Conservation (phyloP, 2,329 filamentous ascomycete species). For the Juglanconis sp. region DNA sequence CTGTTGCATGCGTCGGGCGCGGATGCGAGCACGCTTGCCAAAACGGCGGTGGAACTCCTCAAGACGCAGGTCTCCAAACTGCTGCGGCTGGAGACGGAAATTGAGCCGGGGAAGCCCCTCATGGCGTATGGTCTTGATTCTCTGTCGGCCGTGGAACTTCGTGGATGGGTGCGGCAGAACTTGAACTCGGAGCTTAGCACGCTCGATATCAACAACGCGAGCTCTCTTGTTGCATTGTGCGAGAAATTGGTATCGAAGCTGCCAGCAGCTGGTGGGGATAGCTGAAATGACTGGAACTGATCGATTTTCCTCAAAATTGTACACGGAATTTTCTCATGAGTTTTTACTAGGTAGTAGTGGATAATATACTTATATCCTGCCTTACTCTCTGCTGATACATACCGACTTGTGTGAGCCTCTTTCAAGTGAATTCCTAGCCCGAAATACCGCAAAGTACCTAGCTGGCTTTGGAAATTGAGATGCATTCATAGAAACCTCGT, state of each 20-base stretch:
- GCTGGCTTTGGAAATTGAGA: too few relatives aligned
- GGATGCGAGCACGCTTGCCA: constrained; percentile 4
- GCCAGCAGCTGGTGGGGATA: too few relatives aligned
- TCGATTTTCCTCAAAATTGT: too few relatives aligned
- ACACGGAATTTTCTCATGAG: too few relatives aligned
- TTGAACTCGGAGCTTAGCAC: constrained; percentile 23
- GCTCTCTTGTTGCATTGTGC: constrained; percentile 17
- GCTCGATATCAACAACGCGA: constrained; percentile 21
- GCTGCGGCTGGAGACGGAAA: constrained; percentile 16
- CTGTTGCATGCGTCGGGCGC: constrained; percentile 4
- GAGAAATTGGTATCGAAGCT: constrained; percentile 22
- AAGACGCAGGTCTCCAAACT: constrained; percentile 10
- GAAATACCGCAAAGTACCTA: too few relatives aligned
- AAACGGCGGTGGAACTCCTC: constrained; percentile 3
- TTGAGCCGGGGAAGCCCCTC: constrained; percentile 20
- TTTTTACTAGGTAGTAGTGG: too few relatives aligned
- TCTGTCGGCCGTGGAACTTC: constrained; percentile 30
- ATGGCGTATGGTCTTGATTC: constrained; percentile 28
- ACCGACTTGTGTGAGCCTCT: too few relatives aligned
- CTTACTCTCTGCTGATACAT: too few relatives aligned
- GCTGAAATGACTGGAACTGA: too few relatives aligned
- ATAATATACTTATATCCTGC: too few relatives aligned
- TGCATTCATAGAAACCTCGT: too few relatives aligned
- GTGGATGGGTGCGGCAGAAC: constrained; percentile 26
- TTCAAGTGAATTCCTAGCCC: too few relatives aligned